phyloP scores from a whole-genome alignment of 805 yeast species.

The Candida bentonensis region DNA sequence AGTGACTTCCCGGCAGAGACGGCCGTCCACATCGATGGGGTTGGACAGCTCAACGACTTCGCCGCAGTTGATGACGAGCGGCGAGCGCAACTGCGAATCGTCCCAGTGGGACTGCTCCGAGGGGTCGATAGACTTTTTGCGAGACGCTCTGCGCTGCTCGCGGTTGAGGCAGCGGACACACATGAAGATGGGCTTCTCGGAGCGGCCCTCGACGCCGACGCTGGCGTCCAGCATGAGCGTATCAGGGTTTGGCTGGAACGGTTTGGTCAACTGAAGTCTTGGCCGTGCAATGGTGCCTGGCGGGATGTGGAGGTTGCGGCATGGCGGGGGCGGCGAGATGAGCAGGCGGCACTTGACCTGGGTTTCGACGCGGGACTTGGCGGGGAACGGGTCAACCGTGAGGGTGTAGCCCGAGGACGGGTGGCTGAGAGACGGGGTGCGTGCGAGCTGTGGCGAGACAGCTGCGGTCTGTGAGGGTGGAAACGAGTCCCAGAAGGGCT shows the following conservation, averaged over 20 bases:
- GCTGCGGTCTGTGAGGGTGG: no score
- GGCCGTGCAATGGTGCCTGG: slow-evolving; percentile 80
- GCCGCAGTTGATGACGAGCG: slow-evolving; percentile 81
- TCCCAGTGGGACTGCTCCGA: slow-evolving; percentile 71
- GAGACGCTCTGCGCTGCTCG: slow-evolving; percentile 85
- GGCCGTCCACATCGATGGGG: slow-evolving; percentile 17
- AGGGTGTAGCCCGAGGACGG: slow-evolving; percentile 7
- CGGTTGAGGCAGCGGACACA: slow-evolving; percentile 84
- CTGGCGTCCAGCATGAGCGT: slow-evolving; percentile 50
- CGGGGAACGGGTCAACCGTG: slow-evolving; percentile 49
- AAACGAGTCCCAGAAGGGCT: neutral
- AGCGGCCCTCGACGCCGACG: slow-evolving; percentile 44
- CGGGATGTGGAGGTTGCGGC: slow-evolving; percentile 64
- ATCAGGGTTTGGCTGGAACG: slow-evolving; percentile 14
- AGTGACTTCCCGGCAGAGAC: slow-evolving; percentile 22
- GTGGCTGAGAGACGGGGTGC: neutral
- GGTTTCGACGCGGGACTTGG: slow-evolving; percentile 84
- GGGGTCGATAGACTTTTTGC: slow-evolving; percentile 71
- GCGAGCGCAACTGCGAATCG: slow-evolving; percentile 59
- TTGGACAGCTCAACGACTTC: slow-evolving; percentile 57
- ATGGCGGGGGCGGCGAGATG: slow-evolving; percentile 65
- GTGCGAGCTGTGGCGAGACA: neutral
- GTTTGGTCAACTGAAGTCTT: slow-evolving; percentile 47
- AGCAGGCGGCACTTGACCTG: slow-evolving; percentile 68
- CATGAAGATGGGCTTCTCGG: slow-evolving; percentile 46